These are phyloP conservation scores for Ilyonectria mors-panacis DNA, from an alignment of 2,329 filamentous ascomycete genomes.

Conservation along the genomic window DNA sequence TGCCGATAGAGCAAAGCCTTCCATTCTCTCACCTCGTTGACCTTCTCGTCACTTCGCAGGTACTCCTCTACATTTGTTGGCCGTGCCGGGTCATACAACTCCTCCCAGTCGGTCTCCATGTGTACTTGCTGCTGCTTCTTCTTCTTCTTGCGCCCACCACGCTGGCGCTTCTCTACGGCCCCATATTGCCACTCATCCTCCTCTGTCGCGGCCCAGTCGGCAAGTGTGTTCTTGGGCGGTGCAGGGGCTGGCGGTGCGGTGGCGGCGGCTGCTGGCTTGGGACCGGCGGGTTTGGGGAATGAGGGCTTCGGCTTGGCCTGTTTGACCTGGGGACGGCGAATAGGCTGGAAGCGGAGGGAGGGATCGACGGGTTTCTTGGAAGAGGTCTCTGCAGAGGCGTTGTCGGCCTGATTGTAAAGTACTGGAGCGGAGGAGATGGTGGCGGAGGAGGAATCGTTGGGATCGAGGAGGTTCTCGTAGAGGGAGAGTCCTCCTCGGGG, in stretches of 20 bases:
- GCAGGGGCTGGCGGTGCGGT: conserved; percentile 50
- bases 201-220: conserved; percentile 83
- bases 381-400: conserved; percentile 58
- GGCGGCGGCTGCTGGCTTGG: conserved; percentile 52
- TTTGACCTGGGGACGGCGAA: conserved; percentile 79
- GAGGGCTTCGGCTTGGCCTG: conserved; percentile 72
- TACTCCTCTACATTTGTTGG: conserved; percentile 91
- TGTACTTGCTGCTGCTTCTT: conserved; percentile 73
- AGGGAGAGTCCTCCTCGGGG: conserved; percentile 74
- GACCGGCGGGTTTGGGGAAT: conserved; percentile 63
- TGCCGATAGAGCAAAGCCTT: conserved; percentile 85
- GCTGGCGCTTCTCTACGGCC: conserved; percentile 75
- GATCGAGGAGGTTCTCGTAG: conserved; percentile 87
- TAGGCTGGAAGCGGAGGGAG: conserved; percentile 88
- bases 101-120: conserved; percentile 86
- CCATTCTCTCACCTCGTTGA: conserved; percentile 87
- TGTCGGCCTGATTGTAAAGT: conserved; percentile 73
- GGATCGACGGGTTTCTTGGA: conserved; percentile 73
- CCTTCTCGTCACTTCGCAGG: conserved; percentile 85
- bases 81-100: conserved; percentile 87
- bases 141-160: conserved; percentile 85
- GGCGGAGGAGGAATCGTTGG: conserved; percentile 63
- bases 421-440: conserved; percentile 86
- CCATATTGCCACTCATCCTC: conserved; percentile 87
- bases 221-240: conserved; percentile 77